A percentile compares a stretch with the other conserved stretches of the same genome.
These are phyloP conservation scores for Pseudogymnoascus sp. DNA, from an alignment of 2,329 filamentous ascomycete species.

Conservation along the genomic window DNA sequence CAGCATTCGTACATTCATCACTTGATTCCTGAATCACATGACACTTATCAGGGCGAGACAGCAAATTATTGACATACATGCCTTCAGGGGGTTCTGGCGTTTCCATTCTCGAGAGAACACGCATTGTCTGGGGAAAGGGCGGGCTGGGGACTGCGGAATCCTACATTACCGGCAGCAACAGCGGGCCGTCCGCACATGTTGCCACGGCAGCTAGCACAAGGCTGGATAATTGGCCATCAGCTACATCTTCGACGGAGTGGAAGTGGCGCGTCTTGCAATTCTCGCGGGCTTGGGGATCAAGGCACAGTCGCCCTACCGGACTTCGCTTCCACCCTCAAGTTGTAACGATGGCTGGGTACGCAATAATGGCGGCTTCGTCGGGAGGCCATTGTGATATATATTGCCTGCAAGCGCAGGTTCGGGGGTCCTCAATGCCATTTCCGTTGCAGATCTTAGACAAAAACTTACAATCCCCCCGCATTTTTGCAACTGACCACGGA, in stretches of 20 bases:
- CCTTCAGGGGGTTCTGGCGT: not conserved
- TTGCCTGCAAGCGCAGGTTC: constrained; percentile 4
- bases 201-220: not conserved
- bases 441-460: constrained; percentile 4
- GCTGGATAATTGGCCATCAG: not conserved
- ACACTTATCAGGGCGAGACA: not conserved
- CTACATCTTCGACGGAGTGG: not conserved
- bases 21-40: not conserved
- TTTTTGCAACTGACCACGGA: not conserved
- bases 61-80: not conserved
- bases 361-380: constrained; percentile 3
- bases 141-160: not conserved
- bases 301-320: not conserved
- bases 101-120: not conserved
- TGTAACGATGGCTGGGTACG: not conserved
- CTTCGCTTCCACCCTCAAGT: not conserved
- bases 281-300: not conserved
- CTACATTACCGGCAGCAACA: not conserved
- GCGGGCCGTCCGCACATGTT: not conserved
- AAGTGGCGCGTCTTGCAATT: not conserved
- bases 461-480: not conserved
- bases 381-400: constrained; percentile 5
- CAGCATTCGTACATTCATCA: not conserved
- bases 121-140: not conserved
- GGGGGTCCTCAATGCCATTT: constrained; percentile 1